These are phyloP conservation scores for Phytophthora aleatoria DNA, from an alignment of 352 stramenopile species.

Conservation along the genomic window DNA sequence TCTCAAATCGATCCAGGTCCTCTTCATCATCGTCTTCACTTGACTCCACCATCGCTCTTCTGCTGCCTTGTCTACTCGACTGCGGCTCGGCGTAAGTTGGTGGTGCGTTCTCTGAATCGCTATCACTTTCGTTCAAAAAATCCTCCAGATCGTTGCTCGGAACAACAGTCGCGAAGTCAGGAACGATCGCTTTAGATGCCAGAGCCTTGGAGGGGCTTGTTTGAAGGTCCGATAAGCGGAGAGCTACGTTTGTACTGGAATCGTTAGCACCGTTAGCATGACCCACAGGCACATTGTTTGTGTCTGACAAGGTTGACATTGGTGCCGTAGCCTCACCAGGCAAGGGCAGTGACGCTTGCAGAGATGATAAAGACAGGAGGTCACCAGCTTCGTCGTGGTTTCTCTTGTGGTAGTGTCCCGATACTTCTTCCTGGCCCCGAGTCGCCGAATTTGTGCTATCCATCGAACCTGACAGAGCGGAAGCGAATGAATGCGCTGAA, in stretches of 20 bases:
- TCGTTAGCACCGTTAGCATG: constrained; percentile 11
- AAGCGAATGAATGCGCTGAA: not conserved
- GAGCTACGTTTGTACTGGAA: not conserved
- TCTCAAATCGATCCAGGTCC: constrained; percentile 49
- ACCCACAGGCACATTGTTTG: constrained; percentile 4
- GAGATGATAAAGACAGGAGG: constrained; percentile 21
- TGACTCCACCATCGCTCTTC: constrained; percentile 20
- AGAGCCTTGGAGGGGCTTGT: not conserved
- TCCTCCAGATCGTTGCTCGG: constrained; percentile 52
- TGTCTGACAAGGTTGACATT: not conserved
- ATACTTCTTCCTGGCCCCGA: constrained; percentile 1
- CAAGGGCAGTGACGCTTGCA: constrained; percentile 30
- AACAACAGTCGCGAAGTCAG: constrained; percentile 21
- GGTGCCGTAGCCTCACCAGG: not conserved
- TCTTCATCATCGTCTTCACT: constrained; percentile 40
- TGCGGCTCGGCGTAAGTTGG: constrained; percentile 1
- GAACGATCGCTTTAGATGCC: not conserved
- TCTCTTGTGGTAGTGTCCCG: constrained; percentile 20
- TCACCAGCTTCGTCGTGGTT: constrained; percentile 17
- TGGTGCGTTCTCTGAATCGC: constrained; percentile 43
- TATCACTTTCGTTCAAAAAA: constrained; percentile 73
- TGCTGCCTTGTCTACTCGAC: not conserved
- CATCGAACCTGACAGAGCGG: not conserved
- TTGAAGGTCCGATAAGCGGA: constrained; percentile 28
- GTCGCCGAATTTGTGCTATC: not conserved